These are phyloP conservation scores for Coemansia asiatica DNA, from an alignment of 192 early-diverging fungal species.

Conservation along the genomic window DNA sequence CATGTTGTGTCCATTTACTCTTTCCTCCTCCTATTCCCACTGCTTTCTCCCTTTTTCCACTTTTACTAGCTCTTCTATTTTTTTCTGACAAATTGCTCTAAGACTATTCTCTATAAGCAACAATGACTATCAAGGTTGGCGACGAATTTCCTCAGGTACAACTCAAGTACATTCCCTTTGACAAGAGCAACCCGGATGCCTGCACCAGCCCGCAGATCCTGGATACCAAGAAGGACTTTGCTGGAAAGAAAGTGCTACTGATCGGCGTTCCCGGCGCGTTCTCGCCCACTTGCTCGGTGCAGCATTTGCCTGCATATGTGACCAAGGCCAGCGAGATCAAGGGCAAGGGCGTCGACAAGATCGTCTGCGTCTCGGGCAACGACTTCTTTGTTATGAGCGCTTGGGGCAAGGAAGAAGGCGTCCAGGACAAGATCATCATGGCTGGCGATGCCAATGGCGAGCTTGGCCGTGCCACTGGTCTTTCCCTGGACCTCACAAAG, in stretches of 20 bases:
- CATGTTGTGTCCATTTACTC: no score
- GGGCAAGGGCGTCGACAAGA: conserved; percentile 46
- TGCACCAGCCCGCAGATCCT: conserved; percentile 39
- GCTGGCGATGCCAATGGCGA: conserved; percentile 73
- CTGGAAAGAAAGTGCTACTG: conserved; percentile 44
- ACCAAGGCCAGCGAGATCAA: conserved; percentile 28
- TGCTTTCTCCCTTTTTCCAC: conserved; percentile 3
- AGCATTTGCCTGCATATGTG: conserved; percentile 37
- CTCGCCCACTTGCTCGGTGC: conserved; percentile 38
- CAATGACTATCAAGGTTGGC: conserved; percentile 52
- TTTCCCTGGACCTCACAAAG: conserved; percentile 61
- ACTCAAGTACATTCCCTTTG: conserved; percentile 58
- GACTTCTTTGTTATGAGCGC: conserved; percentile 60
- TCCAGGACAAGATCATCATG: conserved; percentile 57
- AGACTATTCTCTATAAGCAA: background rate
- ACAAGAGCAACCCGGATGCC: conserved; percentile 50
- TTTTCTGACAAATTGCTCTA: no score
- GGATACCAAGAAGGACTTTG: conserved; percentile 47
- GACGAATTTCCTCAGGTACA: conserved; percentile 58
- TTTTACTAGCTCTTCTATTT: background rate
- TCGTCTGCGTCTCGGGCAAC: conserved; percentile 44
- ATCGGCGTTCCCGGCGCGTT: conserved; percentile 46
- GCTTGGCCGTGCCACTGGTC: conserved; percentile 66
- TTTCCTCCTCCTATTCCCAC: background rate
- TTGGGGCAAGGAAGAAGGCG: conserved; percentile 51